phyloP scores from a whole-genome alignment of 139 green algal genomes.

The Closterium sp. region DNA sequence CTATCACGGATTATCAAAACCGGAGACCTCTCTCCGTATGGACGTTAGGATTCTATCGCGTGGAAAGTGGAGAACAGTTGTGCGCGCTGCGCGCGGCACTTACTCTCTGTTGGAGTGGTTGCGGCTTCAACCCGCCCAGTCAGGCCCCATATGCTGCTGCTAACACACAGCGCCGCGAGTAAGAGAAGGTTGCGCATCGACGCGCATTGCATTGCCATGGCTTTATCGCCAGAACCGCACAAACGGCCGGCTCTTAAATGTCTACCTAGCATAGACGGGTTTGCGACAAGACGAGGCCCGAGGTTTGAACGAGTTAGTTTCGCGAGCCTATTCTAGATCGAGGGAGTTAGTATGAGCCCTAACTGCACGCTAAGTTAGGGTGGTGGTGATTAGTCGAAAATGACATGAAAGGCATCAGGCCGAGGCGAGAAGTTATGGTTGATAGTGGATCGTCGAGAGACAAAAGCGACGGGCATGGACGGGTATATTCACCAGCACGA shows the following conservation, averaged over 20 bases:
- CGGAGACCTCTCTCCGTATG: no score
- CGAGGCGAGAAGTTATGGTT: not conserved
- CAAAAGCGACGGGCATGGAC: not conserved
- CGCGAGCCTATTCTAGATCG: not conserved
- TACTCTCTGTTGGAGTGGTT: not conserved
- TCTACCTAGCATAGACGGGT: not conserved
- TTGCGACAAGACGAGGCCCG: not conserved
- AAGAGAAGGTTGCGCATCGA: not conserved
- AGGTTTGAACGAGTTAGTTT: not conserved
- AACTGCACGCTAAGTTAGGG: not conserved
- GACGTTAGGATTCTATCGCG: no score
- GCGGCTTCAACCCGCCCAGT: not conserved
- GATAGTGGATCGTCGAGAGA: not conserved
- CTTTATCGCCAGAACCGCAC: not conserved
- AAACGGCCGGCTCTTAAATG: not conserved
- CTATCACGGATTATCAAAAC: no score
- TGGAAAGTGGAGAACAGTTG: no score
- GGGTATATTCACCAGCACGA: not conserved
- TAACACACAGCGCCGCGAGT: not conserved
- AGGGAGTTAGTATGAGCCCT: not conserved
- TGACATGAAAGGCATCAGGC: not conserved
- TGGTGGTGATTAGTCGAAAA: not conserved
- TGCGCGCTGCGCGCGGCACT: not conserved
- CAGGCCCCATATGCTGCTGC: not conserved
- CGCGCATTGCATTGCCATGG: not conserved